Percentiles rank a stretch among this genome's conserved stretches.
Conservation (phyloP, 148 eudicot species). For the Vaccinium myrtillus region DNA sequence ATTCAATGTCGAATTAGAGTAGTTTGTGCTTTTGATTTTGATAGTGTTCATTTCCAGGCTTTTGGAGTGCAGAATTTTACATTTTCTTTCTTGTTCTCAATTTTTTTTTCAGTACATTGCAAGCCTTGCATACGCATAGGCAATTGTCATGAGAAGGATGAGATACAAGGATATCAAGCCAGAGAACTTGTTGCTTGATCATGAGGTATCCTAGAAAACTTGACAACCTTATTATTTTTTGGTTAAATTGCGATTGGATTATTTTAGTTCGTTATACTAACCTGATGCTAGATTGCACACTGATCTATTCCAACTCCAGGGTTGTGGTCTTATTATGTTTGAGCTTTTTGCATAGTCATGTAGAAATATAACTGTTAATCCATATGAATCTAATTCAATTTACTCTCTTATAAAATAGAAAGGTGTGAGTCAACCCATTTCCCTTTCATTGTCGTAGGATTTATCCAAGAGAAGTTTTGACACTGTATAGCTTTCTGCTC, state of each 20-base stretch:
- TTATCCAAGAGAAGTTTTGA: no score
- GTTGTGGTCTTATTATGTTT: not conserved
- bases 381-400: no score
- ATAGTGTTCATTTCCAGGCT: not conserved
- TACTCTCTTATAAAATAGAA: no score
- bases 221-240: not conserved
- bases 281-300: not conserved
- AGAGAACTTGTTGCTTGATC: conserved; percentile 86
- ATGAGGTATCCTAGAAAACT: conserved; percentile 51
- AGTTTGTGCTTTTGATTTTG: not conserved
- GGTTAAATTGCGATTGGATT: not conserved
- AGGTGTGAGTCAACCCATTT: no score
- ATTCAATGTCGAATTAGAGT: not conserved
- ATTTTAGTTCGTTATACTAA: not conserved
- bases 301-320: not conserved
- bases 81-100: conserved; percentile 16
- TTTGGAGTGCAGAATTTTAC: not conserved
- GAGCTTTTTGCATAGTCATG: not conserved
- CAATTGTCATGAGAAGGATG: conserved; percentile 60
- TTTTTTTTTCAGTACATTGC: conserved; percentile 52
- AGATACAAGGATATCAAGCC: conserved; percentile 64
- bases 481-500: no score
- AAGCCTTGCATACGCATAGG: conserved; percentile 74
- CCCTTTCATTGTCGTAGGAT: no score
- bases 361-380: no score